phyloP scores from a whole-genome alignment of 140 eudicot species.

The Anethum foeniculum region DNA sequence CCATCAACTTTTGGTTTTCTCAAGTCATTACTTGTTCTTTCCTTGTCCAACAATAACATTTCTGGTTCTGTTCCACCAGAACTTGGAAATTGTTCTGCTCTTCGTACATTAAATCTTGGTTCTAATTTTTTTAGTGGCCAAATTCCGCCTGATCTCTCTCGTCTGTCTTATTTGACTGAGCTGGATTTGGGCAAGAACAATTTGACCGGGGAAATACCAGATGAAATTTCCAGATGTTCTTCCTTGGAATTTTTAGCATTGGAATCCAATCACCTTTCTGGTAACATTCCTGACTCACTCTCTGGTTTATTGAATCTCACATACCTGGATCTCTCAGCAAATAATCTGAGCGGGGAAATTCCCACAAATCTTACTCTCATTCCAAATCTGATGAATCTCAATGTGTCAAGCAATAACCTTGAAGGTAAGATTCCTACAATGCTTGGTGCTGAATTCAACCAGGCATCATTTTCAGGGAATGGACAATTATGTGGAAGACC shows the following conservation, averaged over 20 bases:
- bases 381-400: conserved; percentile 40
- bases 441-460: conserved; percentile 49
- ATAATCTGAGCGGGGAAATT: conserved; percentile 59
- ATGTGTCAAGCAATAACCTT: conserved; percentile 59
- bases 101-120: conserved; percentile 49
- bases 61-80: conserved; percentile 68
- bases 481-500: conserved; percentile 63
- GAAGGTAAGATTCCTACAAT: conserved; percentile 61
- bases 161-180: conserved; percentile 35
- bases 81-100: conserved; percentile 66
- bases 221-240: conserved; percentile 32
- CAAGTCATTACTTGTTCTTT: conserved; percentile 51
- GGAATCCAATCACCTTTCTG: conserved; percentile 49
- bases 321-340: conserved; percentile 55
- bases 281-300: conserved; percentile 45
- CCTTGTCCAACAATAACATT: conserved; percentile 61
- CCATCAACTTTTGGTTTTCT: conserved; percentile 75
- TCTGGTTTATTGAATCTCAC: conserved; percentile 44
- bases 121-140: conserved; percentile 45
- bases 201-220: conserved; percentile 59
- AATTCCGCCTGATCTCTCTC: conserved; percentile 50
- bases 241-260: conserved; percentile 33
- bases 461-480: conserved; percentile 41
- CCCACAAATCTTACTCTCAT: conserved; percentile 57
- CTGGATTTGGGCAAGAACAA: conserved; percentile 62